These are phyloP conservation scores for Pythium scleroteichum DNA, from an alignment of 352 stramenopile species.

Conservation along the genomic window DNA sequence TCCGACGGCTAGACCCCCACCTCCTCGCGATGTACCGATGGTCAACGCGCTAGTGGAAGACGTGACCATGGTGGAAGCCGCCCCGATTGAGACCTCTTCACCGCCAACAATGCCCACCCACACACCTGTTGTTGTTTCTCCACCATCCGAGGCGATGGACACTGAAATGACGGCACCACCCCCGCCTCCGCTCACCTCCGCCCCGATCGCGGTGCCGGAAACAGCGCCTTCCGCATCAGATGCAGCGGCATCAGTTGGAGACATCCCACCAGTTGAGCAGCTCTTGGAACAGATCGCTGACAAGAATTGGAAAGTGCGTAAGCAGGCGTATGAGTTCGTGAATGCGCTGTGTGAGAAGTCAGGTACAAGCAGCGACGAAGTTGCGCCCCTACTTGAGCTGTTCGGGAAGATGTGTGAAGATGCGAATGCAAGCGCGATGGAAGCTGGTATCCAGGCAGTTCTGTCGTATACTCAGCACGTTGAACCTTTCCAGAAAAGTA, in stretches of 20 bases:
- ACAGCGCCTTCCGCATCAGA: slow-evolving; percentile 15
- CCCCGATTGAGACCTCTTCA: neutral
- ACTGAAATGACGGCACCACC: slow-evolving; percentile 19
- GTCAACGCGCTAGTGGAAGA: slow-evolving; percentile 18
- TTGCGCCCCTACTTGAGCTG: slow-evolving; percentile 52
- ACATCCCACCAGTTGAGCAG: slow-evolving; percentile 42
- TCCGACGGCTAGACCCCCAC: slow-evolving; percentile 2
- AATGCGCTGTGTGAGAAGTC: slow-evolving; percentile 62
- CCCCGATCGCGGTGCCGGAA: slow-evolving; percentile 8
- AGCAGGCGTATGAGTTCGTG: slow-evolving; percentile 78
- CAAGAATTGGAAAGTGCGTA: slow-evolving; percentile 88
- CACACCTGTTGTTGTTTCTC: neutral
- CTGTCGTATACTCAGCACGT: slow-evolving; percentile 69
- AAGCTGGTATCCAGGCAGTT: slow-evolving; percentile 72
- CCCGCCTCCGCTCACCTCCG: slow-evolving; percentile 6
- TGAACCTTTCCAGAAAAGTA: slow-evolving; percentile 66
- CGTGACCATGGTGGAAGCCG: slow-evolving; percentile 21
- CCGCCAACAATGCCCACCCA: neutral
- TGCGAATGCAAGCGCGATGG: slow-evolving; percentile 77
- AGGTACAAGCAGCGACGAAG: slow-evolving; percentile 42
- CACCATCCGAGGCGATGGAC: slow-evolving; percentile 18
- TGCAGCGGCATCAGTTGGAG: slow-evolving; percentile 3
- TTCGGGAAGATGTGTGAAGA: slow-evolving; percentile 87
- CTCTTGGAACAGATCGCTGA: slow-evolving; percentile 64
- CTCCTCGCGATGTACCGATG: slow-evolving; percentile 27